Evolutionary conservation across 495 filamentous ascomycete species (phyloP).

Genomic region (Penicillium soppii): DNA sequence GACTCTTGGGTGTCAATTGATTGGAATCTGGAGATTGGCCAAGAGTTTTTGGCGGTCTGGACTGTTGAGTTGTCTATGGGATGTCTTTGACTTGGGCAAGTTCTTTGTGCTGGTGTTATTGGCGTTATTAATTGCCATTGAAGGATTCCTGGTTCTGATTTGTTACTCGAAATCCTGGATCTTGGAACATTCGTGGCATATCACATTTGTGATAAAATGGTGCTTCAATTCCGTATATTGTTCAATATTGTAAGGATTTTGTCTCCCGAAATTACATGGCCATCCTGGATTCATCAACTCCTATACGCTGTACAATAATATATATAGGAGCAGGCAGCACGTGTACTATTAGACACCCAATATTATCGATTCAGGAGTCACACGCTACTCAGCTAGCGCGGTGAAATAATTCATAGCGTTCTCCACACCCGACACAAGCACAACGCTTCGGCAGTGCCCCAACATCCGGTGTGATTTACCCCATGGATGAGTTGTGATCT

Average conservation of each 20-base stretch:
- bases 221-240: too few species aligned
- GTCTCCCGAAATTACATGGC: not conserved
- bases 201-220: too few species aligned
- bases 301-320: too few species aligned
- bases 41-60: conserved; percentile 3
- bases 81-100: not conserved
- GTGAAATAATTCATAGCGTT: not conserved
- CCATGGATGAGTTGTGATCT: conserved; percentile 1
- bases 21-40: not conserved
- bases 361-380: conserved; percentile 3
- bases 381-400: not conserved
- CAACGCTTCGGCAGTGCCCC: not conserved
- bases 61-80: conserved; percentile 1
- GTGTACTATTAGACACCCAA: too few species aligned
- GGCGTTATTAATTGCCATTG: not conserved
- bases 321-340: too few species aligned
- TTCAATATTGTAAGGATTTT: not conserved
- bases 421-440: conserved; percentile 1
- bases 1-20: conserved; percentile 7
- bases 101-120: not conserved
- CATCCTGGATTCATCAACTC: not conserved
- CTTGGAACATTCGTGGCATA: not conserved
- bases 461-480: conserved; percentile 3
- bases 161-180: not conserved
- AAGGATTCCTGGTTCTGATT: too few species aligned